Evolutionary conservation across 441 rosid genomes (phyloP), one percentile per base, ranked within the genome.

Genomic region (Populus hybrid): DNA sequence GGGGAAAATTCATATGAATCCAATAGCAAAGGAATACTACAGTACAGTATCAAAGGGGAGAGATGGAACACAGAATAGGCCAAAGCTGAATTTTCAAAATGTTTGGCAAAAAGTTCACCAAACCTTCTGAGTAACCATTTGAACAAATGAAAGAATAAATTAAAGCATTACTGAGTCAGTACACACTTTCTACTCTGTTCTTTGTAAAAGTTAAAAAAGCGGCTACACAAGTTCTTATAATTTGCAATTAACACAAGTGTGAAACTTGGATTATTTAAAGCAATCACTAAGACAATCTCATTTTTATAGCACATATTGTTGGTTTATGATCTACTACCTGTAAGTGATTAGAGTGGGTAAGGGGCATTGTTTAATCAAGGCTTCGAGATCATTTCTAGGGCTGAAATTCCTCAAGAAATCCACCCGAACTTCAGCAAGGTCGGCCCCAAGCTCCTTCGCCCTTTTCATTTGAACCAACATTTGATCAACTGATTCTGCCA

Each of bases 301-400:
- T 85, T 40, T 83, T 64, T 35, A 90, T 90, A 26, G 87, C 85
- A 19, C 91, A 90, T 5, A 86, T 78, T 50, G 82, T 71, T 3
- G 90, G 81, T 76, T 86, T 89, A 76, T 86, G 66, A 69, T 66
- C 83, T 71, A 80, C 89, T 69, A 92, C 99, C 99, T 92, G 93
- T 91, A 90, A 28, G 98, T 96, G 91, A 92, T 87, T 12, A 96
- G 84, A 73, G 96, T 90, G 32, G 99, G 98, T 76, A 96, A 83
- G 67, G 94, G 89, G 72, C 88, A 89, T 53, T 84, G 74, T 2
- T 76, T 65, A 26, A 94, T 89, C 70, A 96, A 82, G 74, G 81
- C 70, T 42, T 83, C 80, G 19, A 96, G 79, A 80, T 90, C 92
- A 1, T 79, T 79, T 23, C 11, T 35, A 70, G 96, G 91, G 80